Conservation (phyloP, 176 grass and related monocot species). For the Phoenix roebelenii region DNA sequence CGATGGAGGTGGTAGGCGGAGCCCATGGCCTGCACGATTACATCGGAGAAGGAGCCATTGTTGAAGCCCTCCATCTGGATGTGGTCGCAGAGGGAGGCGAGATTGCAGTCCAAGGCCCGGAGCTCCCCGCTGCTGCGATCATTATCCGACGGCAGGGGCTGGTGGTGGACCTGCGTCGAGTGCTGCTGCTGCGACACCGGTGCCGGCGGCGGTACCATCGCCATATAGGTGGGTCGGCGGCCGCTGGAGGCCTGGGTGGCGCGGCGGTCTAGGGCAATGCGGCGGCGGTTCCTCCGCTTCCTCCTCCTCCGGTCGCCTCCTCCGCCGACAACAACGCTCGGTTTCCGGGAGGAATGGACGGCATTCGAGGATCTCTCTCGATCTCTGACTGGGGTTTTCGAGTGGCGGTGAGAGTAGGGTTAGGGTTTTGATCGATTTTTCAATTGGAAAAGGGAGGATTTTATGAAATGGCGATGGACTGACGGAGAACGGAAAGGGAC, state of each 20-base stretch:
- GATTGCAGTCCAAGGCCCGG: conserved; percentile 68
- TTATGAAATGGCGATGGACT: too few relatives aligned
- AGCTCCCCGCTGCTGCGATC: conserved; percentile 38
- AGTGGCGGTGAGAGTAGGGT: too few relatives aligned
- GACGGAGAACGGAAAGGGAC: too few relatives aligned
- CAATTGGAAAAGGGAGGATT: too few relatives aligned
- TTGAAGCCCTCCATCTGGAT: conserved; percentile 76
- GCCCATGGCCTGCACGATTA: conserved; percentile 83
- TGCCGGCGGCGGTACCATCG: background rate
- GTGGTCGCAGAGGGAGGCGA: conserved; percentile 84
- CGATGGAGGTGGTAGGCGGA: conserved; percentile 80
- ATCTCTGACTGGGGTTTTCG: too few relatives aligned
- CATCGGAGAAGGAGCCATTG: conserved; percentile 77
- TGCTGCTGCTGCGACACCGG: background rate
- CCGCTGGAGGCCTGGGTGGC: background rate
- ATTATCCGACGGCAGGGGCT: conserved; percentile 22
- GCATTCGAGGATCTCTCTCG: too few relatives aligned
- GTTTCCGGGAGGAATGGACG: too few relatives aligned
- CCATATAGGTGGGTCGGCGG: background rate
- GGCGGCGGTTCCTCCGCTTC: too few relatives aligned
- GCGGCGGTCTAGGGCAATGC: background rate
- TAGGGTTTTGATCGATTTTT: too few relatives aligned
- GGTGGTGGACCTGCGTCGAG: conserved; percentile 10
- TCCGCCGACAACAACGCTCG: too few relatives aligned
- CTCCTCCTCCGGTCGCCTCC: too few relatives aligned